Conservation (phyloP, 2,329 filamentous ascomycete genomes). For the Sclerotinia sclerotiorum region DNA sequence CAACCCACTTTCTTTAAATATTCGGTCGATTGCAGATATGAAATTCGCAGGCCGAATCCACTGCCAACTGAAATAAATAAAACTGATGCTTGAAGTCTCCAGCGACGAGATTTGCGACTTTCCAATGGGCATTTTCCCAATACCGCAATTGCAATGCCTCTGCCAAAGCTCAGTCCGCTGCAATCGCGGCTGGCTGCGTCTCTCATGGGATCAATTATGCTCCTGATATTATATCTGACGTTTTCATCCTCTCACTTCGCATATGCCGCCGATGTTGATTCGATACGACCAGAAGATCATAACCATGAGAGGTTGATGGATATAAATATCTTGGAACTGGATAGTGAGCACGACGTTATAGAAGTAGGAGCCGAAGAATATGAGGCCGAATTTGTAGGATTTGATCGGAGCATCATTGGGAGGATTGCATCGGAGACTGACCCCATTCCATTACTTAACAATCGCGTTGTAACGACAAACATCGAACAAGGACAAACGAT, state of each 20-base stretch:
- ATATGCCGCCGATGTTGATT: constrained; percentile 58
- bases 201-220: constrained; percentile 57
- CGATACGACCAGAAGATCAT: constrained; percentile 47
- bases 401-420: constrained; percentile 63
- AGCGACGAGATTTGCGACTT: background rate
- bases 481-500: constrained; percentile 62
- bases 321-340: constrained; percentile 37
- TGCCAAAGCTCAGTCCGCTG: constrained; percentile 59
- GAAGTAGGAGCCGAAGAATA: constrained; percentile 47
- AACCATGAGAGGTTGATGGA: constrained; percentile 48
- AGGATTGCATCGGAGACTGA: constrained; percentile 52
- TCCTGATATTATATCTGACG: constrained; percentile 61
- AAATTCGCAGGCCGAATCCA: background rate
- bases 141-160: constrained; percentile 35
- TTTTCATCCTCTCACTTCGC: constrained; percentile 60
- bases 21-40: constrained; percentile 8
- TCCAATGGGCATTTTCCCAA: constrained; percentile 20
- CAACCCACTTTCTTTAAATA: constrained; percentile 1
- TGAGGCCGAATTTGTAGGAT: constrained; percentile 59
- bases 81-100: constrained; percentile 1
- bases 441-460: constrained; percentile 59
- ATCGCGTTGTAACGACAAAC: constrained; percentile 60
- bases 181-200: constrained; percentile 73
- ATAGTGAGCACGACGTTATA: constrained; percentile 38
- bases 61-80: background rate